Evolutionary conservation across 345 rosid genomes (phyloP).

Genomic region (Mangifera indica): DNA sequence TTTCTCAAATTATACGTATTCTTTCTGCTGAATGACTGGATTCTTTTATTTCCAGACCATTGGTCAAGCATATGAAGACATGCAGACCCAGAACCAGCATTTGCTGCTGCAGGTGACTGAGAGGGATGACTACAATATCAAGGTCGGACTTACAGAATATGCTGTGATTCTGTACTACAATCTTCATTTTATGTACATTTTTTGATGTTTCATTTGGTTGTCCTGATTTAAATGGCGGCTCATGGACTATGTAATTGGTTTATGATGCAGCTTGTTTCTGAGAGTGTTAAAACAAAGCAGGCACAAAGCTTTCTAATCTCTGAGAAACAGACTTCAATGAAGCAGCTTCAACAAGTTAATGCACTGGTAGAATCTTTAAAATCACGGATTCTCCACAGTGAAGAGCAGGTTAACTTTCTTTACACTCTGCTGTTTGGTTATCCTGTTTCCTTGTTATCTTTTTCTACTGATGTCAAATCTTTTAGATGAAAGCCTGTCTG

Average conservation of each 20-base stretch:
- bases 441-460: background rate
- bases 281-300: conserved; percentile 90
- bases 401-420: conserved; percentile 61
- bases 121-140: conserved; percentile 89
- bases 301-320: conserved; percentile 60
- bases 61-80: conserved; percentile 95
- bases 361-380: conserved; percentile 57
- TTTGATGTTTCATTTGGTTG: conserved; percentile 4
- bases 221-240: conserved; percentile 11
- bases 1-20: background rate
- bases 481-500: conserved; percentile 74
- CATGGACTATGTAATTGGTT: conserved; percentile 8
- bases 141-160: conserved; percentile 44
- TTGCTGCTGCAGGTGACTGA: conserved; percentile 83
- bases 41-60: conserved; percentile 54
- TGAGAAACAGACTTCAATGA: conserved; percentile 70
- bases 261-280: conserved; percentile 85
- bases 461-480: conserved; percentile 10
- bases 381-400: conserved; percentile 58
- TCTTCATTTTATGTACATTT: background rate
- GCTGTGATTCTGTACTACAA: background rate
- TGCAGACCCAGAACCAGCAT: conserved; percentile 91
- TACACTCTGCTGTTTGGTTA: background rate
- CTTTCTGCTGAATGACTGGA: conserved; percentile 6
- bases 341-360: conserved; percentile 73